A percentile compares a stretch with the other conserved stretches of the same genome.
These are phyloP conservation scores for Apiosordaria backusii DNA, from an alignment of 495 filamentous ascomycete genomes.

Conservation along the genomic window DNA sequence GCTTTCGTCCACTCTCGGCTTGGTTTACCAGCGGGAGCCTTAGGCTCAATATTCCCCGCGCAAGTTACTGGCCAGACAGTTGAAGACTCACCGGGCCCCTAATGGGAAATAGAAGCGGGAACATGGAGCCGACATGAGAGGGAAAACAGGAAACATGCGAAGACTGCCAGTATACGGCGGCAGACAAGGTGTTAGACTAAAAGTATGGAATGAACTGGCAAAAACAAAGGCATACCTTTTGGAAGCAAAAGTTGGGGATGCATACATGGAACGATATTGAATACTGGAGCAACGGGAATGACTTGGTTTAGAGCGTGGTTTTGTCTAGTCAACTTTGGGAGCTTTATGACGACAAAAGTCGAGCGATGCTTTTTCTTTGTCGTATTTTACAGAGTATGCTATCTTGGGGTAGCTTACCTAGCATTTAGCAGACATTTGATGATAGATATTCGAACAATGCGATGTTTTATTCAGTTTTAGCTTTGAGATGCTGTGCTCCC, in stretches of 20 bases:
- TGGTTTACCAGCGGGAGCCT: not conserved
- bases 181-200: not conserved
- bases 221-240: not conserved
- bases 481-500: not conserved
- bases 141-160: not conserved
- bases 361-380: not conserved
- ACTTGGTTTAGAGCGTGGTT: not conserved
- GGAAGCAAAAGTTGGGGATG: not conserved
- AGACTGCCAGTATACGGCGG: not conserved
- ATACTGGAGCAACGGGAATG: not conserved
- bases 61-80: too few relatives aligned
- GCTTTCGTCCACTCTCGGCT: not conserved
- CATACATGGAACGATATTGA: not conserved
- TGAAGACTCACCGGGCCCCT: too few relatives aligned
- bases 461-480: not conserved
- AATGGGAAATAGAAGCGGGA: not conserved
- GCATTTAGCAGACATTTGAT: not conserved
- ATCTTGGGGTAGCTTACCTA: not conserved
- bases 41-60: not conserved
- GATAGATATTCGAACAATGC: not conserved
- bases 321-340: not conserved
- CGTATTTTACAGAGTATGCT: not conserved
- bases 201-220: not conserved
- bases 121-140: not conserved
- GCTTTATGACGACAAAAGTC: not conserved